These are phyloP conservation scores for Coemansia erecta DNA, from an alignment of 192 early-diverging fungal genomes.

Conservation along the genomic window DNA sequence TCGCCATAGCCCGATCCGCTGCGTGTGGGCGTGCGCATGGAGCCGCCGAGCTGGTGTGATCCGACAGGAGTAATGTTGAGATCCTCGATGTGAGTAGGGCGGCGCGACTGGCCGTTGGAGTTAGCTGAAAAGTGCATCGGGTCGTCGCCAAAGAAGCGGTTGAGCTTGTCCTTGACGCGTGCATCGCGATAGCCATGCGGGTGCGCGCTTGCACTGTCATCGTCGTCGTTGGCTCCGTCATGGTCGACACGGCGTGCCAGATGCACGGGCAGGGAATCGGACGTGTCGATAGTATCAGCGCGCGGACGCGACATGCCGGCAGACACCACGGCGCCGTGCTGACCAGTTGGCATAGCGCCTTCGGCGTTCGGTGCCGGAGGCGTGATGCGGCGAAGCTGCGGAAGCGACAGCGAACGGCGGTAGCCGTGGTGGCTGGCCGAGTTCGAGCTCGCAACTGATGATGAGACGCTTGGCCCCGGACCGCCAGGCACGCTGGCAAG, in stretches of 20 bases:
- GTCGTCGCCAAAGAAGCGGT: slow-evolving; percentile 64
- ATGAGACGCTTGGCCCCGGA: slow-evolving; percentile 9
- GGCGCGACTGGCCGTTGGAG: slow-evolving; percentile 18
- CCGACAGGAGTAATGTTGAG: slow-evolving; percentile 31
- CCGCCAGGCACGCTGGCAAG: slow-evolving; percentile 47
- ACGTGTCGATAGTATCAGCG: slow-evolving; percentile 43
- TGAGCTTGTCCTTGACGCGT: slow-evolving; percentile 54
- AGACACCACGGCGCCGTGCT: background rate
- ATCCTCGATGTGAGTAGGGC: slow-evolving; percentile 25
- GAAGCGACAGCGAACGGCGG: slow-evolving; percentile 47
- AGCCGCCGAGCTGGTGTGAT: slow-evolving; percentile 18
- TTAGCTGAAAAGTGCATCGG: slow-evolving; percentile 17
- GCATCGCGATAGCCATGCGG: slow-evolving; percentile 33
- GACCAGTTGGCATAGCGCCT: background rate
- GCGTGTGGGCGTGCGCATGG: slow-evolving; percentile 33
- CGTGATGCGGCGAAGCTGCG: slow-evolving; percentile 29
- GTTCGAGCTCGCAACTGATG: background rate
- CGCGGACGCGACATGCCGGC: slow-evolving; percentile 24
- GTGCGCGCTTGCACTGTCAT: background rate
- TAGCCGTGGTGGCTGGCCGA: slow-evolving; percentile 15
- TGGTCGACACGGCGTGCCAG: slow-evolving; percentile 27
- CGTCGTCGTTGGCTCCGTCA: slow-evolving; percentile 16
- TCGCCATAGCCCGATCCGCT: slow-evolving; percentile 23
- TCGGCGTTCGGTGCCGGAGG: background rate
- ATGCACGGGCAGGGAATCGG: slow-evolving; percentile 32